These are phyloP conservation scores for Trichosanthes truncata DNA, from an alignment of 306 rosid species.

Conservation along the genomic window DNA sequence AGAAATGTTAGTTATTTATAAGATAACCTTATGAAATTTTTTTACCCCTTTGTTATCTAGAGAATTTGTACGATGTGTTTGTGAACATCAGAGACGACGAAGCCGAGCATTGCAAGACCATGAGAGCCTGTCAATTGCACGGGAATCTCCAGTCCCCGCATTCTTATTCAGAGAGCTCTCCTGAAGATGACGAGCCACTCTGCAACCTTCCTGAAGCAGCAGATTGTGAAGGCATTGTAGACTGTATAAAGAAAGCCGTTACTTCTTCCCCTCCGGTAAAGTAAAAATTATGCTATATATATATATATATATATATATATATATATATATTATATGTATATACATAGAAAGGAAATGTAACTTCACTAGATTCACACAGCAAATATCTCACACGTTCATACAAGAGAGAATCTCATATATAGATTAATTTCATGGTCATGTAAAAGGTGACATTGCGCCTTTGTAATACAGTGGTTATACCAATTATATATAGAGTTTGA, in stretches of 20 bases:
- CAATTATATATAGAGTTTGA: not conserved
- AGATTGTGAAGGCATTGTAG: slow-evolving; percentile 80
- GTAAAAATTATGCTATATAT: slow-evolving; percentile 9
- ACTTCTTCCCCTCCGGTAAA: slow-evolving; percentile 31
- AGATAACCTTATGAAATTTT: not conserved
- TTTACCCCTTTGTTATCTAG: slow-evolving; percentile 14
- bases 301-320: not conserved
- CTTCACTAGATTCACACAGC: not conserved
- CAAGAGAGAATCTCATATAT: not conserved
- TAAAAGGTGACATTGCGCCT: not conserved
- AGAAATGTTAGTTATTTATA: not conserved
- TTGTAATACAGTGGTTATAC: not conserved
- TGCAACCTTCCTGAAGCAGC: slow-evolving; percentile 26
- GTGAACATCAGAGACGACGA: slow-evolving; percentile 89
- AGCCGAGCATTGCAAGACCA: slow-evolving; percentile 96
- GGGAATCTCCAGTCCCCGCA: slow-evolving; percentile 95
- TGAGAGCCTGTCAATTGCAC: slow-evolving; percentile 88
- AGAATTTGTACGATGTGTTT: slow-evolving; percentile 79
- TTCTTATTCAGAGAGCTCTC: slow-evolving; percentile 35
- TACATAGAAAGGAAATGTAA: not conserved
- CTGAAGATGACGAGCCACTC: slow-evolving; percentile 30
- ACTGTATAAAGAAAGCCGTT: slow-evolving; percentile 64
- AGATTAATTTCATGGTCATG: not conserved
- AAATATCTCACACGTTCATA: not conserved
- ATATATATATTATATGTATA: not conserved